Evolutionary conservation across 2,329 filamentous ascomycete species (phyloP).

Genomic region (Huntiella abstrusa): DNA sequence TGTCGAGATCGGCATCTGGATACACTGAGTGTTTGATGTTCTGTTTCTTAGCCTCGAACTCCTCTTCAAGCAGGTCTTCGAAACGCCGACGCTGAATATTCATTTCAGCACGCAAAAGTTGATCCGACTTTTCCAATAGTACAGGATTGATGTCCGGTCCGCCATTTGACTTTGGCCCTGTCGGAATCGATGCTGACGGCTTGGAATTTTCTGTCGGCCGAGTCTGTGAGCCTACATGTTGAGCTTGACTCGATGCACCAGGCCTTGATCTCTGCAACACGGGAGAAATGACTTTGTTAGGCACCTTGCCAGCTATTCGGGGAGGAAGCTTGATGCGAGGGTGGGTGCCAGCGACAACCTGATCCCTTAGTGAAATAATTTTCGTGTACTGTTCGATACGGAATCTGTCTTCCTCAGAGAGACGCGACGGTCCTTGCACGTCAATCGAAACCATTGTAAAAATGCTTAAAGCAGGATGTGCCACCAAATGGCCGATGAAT

Average conservation of each 20-base stretch:
- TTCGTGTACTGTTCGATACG: slow-evolving; percentile 44
- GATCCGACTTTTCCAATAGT: slow-evolving; percentile 69
- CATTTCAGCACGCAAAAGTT: slow-evolving; percentile 64
- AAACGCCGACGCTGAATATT: slow-evolving; percentile 63
- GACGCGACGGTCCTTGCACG: background rate
- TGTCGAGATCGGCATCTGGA: slow-evolving; percentile 33
- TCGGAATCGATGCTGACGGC: background rate
- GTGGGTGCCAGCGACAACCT: slow-evolving; percentile 60
- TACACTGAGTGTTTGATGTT: slow-evolving; percentile 21
- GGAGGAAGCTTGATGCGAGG: slow-evolving; percentile 38
- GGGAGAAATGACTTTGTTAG: slow-evolving; percentile 12
- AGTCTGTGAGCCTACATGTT: too few species aligned
- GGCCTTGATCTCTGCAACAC: background rate
- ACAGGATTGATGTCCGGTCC: slow-evolving; percentile 53
- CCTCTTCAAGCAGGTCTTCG: slow-evolving; percentile 59
- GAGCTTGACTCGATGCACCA: too few species aligned
- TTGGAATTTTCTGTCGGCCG: background rate
- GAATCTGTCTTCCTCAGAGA: slow-evolving; percentile 6
- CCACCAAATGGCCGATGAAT: too few species aligned
- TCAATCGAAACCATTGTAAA: slow-evolving; percentile 1
- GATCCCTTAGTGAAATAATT: slow-evolving; percentile 64
- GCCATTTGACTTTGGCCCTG: background rate
- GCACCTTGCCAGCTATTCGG: slow-evolving; percentile 17
- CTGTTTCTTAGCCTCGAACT: slow-evolving; percentile 41
- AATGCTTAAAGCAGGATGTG: too few species aligned